phyloP scores from a whole-genome alignment of 2,329 filamentous ascomycete species.

The Grosmannia huntii region DNA sequence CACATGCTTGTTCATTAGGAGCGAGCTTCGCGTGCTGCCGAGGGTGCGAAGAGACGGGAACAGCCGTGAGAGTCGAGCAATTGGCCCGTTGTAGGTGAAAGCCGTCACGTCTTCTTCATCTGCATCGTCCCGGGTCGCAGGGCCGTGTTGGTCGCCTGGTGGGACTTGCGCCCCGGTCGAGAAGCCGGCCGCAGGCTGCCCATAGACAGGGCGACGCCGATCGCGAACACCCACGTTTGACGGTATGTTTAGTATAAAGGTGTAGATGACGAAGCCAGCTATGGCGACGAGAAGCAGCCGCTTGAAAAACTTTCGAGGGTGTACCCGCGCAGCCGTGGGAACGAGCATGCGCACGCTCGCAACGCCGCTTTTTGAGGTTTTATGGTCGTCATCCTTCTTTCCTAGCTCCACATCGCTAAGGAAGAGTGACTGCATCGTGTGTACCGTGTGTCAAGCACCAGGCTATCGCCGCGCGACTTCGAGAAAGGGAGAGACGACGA shows the following conservation, averaged over 20 bases:
- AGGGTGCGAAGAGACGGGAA: constrained; percentile 49
- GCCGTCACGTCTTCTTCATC: constrained; percentile 7
- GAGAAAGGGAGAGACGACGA: background rate
- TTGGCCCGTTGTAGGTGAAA: constrained; percentile 52
- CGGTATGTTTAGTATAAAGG: constrained; percentile 54
- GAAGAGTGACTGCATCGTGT: constrained; percentile 33
- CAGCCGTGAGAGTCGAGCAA: constrained; percentile 52
- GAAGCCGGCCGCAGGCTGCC: background rate
- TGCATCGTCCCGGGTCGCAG: background rate
- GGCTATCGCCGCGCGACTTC: background rate
- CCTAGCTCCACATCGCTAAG: constrained; percentile 41
- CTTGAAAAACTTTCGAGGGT: constrained; percentile 39
- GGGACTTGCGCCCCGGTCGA: background rate
- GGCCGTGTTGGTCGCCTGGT: background rate
- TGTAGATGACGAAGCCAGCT: constrained; percentile 40
- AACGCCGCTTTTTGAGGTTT: constrained; percentile 13
- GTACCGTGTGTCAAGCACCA: background rate
- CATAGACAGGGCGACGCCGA: constrained; percentile 26
- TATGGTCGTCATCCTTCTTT: constrained; percentile 48
- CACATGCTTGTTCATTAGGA: constrained; percentile 51
- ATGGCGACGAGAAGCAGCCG: constrained; percentile 35
- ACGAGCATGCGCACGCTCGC: background rate
- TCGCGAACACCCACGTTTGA: constrained; percentile 25
- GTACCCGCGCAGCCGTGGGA: constrained; percentile 9
- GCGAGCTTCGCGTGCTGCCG: constrained; percentile 36